Percentiles rank a stretch among this genome's conserved stretches.
Evolutionary conservation across 345 rosid species (phyloP).

Genomic region (Sapria himalayana): DNA sequence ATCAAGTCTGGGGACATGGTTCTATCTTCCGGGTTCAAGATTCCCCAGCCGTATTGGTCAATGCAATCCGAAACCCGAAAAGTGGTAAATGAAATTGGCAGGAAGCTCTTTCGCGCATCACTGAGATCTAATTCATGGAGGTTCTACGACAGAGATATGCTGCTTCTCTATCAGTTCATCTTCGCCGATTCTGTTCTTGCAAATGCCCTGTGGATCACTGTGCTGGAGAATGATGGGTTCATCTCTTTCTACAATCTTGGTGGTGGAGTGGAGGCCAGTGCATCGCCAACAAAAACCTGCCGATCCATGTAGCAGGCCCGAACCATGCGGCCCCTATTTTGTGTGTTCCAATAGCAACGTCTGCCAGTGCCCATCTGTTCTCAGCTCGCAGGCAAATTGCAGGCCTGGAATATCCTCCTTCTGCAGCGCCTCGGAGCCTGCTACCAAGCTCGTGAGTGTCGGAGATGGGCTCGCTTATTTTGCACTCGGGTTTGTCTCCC

Average conservation of each 20-base stretch:
- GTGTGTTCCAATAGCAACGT: slow-evolving; percentile 28
- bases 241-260: slow-evolving; percentile 39
- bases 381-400: slow-evolving; percentile 22
- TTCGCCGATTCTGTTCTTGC: slow-evolving; percentile 15
- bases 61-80: slow-evolving; percentile 23
- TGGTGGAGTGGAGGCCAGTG: slow-evolving; percentile 5
- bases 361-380: slow-evolving; percentile 45
- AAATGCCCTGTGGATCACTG: slow-evolving; percentile 56
- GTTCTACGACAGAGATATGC: slow-evolving; percentile 34
- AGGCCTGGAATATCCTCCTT: slow-evolving; percentile 31
- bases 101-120: slow-evolving; percentile 23
- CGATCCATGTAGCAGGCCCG: slow-evolving; percentile 47
- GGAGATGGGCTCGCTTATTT: slow-evolving; percentile 39
- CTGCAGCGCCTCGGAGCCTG: slow-evolving; percentile 18
- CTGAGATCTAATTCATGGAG: slow-evolving; percentile 52
- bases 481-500: slow-evolving; percentile 33
- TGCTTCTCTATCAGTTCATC: slow-evolving; percentile 33
- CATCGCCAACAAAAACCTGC: slow-evolving; percentile 30
- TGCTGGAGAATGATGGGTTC: slow-evolving; percentile 40
- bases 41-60: slow-evolving; percentile 77
- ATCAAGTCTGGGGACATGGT: slow-evolving; percentile 60
- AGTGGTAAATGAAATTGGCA: slow-evolving; percentile 24
- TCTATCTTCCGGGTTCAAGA: slow-evolving; percentile 33
- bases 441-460: slow-evolving; percentile 28
- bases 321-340: slow-evolving; percentile 37